phyloP scores from a whole-genome alignment of 148 eudicot genomes.

The Cornus controversa region DNA sequence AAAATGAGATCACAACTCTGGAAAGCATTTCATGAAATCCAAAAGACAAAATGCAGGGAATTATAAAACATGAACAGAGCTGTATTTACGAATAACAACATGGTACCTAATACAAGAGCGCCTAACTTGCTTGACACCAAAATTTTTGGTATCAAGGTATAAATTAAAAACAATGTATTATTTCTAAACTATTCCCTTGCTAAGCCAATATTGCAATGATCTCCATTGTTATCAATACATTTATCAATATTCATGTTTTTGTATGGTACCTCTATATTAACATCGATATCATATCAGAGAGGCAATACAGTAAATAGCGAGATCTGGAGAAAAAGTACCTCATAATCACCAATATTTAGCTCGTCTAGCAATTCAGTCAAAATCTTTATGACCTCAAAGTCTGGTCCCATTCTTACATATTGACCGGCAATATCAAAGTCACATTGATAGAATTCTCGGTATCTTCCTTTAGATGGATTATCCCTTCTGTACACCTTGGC shows the following conservation, averaged over 20 bases:
- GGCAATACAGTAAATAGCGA: background rate
- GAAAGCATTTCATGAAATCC: background rate
- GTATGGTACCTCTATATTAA: background rate
- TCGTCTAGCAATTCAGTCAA: constrained; percentile 90
- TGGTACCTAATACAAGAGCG: background rate
- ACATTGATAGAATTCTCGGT: constrained; percentile 97
- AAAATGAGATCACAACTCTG: background rate
- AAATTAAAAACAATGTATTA: background rate
- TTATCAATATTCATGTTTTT: background rate
- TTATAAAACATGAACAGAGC: background rate
- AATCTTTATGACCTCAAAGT: constrained; percentile 84
- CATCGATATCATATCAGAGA: no score
- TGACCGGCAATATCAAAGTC: constrained; percentile 97
- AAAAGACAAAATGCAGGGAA: background rate
- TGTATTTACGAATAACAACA: background rate
- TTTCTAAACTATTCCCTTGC: background rate
- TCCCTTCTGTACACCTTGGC: constrained; percentile 96
- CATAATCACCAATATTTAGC: constrained; percentile 84
- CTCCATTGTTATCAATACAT: background rate
- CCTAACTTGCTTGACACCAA: background rate
- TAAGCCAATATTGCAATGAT: background rate
- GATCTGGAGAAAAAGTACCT: constrained; percentile 46
- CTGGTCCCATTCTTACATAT: constrained; percentile 81
- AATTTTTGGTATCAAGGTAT: background rate
- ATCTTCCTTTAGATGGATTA: constrained; percentile 94